Percentiles rank a stretch among this genome's conserved stretches.
Conservation (phyloP, 139 green algal genomes). For the Chlamydomonas incerta region DNA sequence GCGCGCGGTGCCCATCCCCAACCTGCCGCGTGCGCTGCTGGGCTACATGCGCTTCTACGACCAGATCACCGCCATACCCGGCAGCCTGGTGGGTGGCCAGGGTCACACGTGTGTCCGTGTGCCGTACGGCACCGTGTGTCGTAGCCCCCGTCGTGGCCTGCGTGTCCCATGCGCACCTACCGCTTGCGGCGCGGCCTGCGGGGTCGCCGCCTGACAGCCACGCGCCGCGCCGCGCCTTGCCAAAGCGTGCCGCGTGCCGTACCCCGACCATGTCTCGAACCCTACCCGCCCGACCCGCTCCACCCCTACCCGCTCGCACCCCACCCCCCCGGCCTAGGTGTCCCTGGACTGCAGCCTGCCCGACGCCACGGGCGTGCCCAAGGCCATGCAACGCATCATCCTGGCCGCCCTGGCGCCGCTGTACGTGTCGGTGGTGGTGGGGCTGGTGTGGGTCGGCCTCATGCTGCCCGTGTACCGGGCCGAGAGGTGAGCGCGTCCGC, state of each 20-base stretch:
- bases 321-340: too few relatives aligned
- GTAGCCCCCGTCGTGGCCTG: too few relatives aligned
- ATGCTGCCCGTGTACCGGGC: background rate
- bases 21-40: background rate
- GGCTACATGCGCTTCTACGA: constrained; percentile 33
- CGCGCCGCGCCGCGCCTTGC: too few relatives aligned
- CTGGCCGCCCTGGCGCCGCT: constrained; percentile 19
- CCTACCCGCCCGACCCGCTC: too few relatives aligned
- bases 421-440: background rate
- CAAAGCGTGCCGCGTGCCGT: too few relatives aligned
- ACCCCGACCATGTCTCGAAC: too few relatives aligned
- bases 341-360: constrained; percentile 21
- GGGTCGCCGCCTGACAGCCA: too few relatives aligned
- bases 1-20: background rate
- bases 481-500: background rate
- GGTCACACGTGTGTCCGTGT: too few relatives aligned
- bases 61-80: constrained; percentile 21
- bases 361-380: background rate
- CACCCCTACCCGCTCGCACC: too few relatives aligned
- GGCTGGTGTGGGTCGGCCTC: background rate
- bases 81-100: background rate
- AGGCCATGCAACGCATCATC: constrained; percentile 26
- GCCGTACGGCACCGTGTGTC: too few relatives aligned
- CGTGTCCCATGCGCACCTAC: too few relatives aligned
- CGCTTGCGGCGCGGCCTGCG: too few relatives aligned